Base-by-base conservation (phyloP, 345 rosid genomes). In the Heritiera fomes region DNA sequence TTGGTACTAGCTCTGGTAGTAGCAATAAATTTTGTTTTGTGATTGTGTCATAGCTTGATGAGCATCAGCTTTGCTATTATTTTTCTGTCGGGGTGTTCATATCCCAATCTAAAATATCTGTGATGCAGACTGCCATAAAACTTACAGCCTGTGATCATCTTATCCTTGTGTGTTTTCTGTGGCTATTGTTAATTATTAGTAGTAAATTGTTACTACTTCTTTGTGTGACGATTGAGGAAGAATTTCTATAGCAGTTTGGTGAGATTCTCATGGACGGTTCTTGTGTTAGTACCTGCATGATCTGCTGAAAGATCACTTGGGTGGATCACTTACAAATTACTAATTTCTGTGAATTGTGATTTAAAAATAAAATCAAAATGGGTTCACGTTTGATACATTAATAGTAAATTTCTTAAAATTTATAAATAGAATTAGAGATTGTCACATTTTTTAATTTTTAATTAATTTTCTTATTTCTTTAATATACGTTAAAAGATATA, bases 61-160 rank as follows among this genome's bases (percentile, higher is more conserved):
- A 70, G 41, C 30, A 0, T 64, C 77, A 34, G 79, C 14, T 15
- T 5, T 59, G 62, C 40, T 46, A 1, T 75, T 58, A 9, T 63
- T 71, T 64, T 77, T 28, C 50, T 71, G 67, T 34, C 59, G 32
- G 61, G 34, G 58, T 82, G 68, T 70, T 76, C 77, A 32, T 74
- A 49, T 76, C 81, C 2, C 79, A 80, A 71, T 76, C 71, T 64
- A 47, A 38, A 38, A 65, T 73, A 71, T 71, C 75, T 40, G 79
- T 81, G 67, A 43, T 75, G 50, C 60, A 56, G 80, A 68, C 53
- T 66, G 77, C 20, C 18, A 40, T 53, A 32, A 62, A 77, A 68
- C 64, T 49, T 2, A 34, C 14, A 52, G 10, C 12, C 13, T 70
- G 32, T 71, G 62, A 73, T 80, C 55, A 32, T 38, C 53, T 28